Conservation (phyloP, 2,329 filamentous ascomycete genomes). For the Claviceps capensis region DNA sequence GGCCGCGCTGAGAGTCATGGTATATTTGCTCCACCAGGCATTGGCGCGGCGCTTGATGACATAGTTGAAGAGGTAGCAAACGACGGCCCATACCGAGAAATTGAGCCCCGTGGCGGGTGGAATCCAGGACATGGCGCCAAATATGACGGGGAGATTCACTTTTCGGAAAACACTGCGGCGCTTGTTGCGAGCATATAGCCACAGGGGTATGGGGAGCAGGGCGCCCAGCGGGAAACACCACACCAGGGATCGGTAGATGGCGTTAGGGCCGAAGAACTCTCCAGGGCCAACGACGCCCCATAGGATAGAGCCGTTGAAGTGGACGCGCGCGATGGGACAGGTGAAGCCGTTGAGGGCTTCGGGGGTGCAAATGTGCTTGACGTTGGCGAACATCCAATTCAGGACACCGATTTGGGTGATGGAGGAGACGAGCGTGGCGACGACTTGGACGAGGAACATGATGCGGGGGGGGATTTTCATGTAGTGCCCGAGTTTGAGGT, state of each 20-base stretch:
- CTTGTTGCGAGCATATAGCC: slow-evolving; percentile 50
- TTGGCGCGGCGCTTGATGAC: slow-evolving; percentile 53
- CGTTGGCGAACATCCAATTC: slow-evolving; percentile 79
- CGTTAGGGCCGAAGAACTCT: slow-evolving; percentile 67
- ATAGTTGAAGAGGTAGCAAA: slow-evolving; percentile 77
- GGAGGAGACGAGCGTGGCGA: slow-evolving; percentile 61
- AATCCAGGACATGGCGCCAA: slow-evolving; percentile 75
- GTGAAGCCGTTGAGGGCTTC: slow-evolving; percentile 77
- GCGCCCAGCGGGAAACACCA: slow-evolving; percentile 74
- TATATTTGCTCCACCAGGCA: slow-evolving; percentile 84
- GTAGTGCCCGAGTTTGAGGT: slow-evolving; percentile 77
- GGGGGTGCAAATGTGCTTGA: slow-evolving; percentile 64
- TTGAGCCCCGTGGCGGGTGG: slow-evolving; percentile 78
- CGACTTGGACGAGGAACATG: slow-evolving; percentile 65
- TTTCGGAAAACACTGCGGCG: slow-evolving; percentile 54
- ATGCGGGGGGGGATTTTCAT: slow-evolving; percentile 78
- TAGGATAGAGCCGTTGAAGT: slow-evolving; percentile 81
- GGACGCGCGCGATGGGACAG: slow-evolving; percentile 73
- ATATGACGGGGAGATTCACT: slow-evolving; percentile 71
- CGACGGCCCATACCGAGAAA: slow-evolving; percentile 74
- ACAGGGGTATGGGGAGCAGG: slow-evolving; percentile 59
- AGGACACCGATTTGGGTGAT: slow-evolving; percentile 72
- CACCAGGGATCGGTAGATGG: slow-evolving; percentile 61
- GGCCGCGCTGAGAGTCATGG: slow-evolving; percentile 75
- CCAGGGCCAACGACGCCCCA: slow-evolving; percentile 78